Base-by-base conservation (phyloP, 2,329 filamentous ascomycete species). In the Fusarium newnesense region DNA sequence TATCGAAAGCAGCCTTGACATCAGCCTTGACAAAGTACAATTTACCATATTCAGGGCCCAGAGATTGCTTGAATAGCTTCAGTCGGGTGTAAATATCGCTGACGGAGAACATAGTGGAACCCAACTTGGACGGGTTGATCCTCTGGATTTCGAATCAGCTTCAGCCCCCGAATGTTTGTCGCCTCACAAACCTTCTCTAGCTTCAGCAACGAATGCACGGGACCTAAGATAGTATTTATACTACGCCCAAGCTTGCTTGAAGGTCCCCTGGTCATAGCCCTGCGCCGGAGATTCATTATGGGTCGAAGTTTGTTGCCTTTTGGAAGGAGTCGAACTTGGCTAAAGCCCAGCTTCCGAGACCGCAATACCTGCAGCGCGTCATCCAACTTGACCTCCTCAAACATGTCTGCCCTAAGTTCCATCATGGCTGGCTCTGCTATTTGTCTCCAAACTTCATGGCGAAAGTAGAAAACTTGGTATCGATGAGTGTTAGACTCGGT, bases 21-120 rank as follows among this genome's bases (percentile, higher is more conserved):
- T 99, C 96, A 18, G 97, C 86, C 80, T 99, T 99, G 68, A 92
- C 95, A 82, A 98, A 97, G 81, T 93, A 98, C 3, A 98, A 82
- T 9, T 81, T 85, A 13, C 79, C 76, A 1, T 82, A 76, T 0
- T 73, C 70, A 4, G 81, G 65, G 1, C 82, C 81, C 16, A 93
- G 79, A 2, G 73, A 81, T 5, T 81, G 76, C 72, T 92, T 92
- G 83, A 97, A 98, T 0, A 73, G 77, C 69, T 92, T 93, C 28
- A 99, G 83, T 26, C 90, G 91, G 18, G 85, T 84, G 75, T 96
- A 94, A 46, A 99, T 90, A 60, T 97, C 94, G 6, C 91, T 89
- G 5, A 96, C 90, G 0, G 94, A 97, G 79, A 94, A 93, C 75
- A 98, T 85, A 0, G 94, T 90, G 3, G 94, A 91, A 0, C 95